Base-by-base conservation (phyloP, 805 yeast genomes). In the Metschnikowia orientalis region DNA sequence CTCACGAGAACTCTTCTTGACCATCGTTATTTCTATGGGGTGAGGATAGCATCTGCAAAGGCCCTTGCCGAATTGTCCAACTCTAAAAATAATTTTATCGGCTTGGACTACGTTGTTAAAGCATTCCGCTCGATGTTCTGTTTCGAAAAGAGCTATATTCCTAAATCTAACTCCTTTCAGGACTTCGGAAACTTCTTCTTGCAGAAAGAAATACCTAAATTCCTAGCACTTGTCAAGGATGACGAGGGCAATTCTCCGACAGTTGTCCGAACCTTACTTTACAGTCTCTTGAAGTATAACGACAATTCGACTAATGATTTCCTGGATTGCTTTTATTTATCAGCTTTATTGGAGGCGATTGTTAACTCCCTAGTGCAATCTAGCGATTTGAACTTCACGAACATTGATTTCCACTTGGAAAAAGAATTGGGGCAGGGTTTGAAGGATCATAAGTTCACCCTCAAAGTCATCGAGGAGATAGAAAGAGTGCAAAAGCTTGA, bases 1-100 rank as follows among this genome's bases (percentile, higher is more conserved):
- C 61, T 92, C 26, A 62, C 85, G 2, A 66, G 97, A 33, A 89
- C 97, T 0, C 56, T 86, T 4, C 69, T 89, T 75, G 99, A 92
- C 54, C 51, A 69, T 5, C 65, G 96, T 23, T 92, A 92, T 53
- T 90, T 77, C 51, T 88, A 85, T 56, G 97, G 97, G 3, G 77
- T 92, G 1, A 67, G 99, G 37, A 71, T 78, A 11, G 94, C 86
- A 36, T 97, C 98, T 1, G 94, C 95, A 1, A 56, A 62, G 28
- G 92, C 92, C 0, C 63, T 92, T 26, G 81, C 89, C 0, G 69
- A 59, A n/a, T 67, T 77, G 32, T 81, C 95, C 0, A 74, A 63
- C 15, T 73, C 72, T 21, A 75, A 73, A 8, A 67, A 75, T 24
- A 69, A 70, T n/a, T 84, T 73, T 54, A 63, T 82, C 18, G 97